Conservation (phyloP, 495 filamentous ascomycete genomes). For the Alectoria sarmentosa region DNA sequence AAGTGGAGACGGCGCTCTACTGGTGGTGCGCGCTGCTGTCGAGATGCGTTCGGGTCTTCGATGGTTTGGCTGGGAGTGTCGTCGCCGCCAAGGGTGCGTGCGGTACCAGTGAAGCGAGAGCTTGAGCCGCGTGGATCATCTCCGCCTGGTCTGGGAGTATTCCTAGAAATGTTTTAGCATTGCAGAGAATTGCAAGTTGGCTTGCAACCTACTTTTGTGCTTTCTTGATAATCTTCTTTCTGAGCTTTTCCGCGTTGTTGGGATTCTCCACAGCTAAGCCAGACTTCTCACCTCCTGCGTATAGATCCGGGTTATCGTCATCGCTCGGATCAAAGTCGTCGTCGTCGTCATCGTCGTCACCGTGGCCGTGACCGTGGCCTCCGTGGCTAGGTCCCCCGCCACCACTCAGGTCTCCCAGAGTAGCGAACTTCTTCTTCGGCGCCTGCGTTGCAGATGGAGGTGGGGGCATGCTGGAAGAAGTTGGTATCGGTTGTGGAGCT, state of each 20-base stretch:
- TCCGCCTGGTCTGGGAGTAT: constrained; percentile 49
- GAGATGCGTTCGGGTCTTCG: constrained; percentile 50
- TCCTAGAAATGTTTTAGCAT: too few relatives aligned
- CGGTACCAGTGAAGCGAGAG: constrained; percentile 69
- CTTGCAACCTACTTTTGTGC: constrained; percentile 61
- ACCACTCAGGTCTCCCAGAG: constrained; percentile 43
- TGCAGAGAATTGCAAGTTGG: too few relatives aligned
- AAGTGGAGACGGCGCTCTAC: constrained; percentile 73
- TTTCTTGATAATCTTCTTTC: constrained; percentile 73
- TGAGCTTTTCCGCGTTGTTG: constrained; percentile 44
- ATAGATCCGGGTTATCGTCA: constrained; percentile 68
- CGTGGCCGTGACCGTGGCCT: constrained; percentile 47
- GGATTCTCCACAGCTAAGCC: constrained; percentile 93
- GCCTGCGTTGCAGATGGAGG: constrained; percentile 32
- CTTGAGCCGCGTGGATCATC: constrained; percentile 47
- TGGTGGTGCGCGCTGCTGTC: constrained; percentile 39
- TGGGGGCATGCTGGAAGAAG: constrained; percentile 24
- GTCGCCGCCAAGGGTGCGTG: constrained; percentile 85
- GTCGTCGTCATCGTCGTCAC: constrained; percentile 53
- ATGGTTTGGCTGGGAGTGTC: constrained; percentile 70
- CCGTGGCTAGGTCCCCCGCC: constrained; percentile 29
- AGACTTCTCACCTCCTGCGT: constrained; percentile 94
- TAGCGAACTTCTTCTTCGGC: constrained; percentile 49
- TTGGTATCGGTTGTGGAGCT: constrained; percentile 24
- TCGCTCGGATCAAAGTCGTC: constrained; percentile 56